phyloP scores from a whole-genome alignment of 352 stramenopile genomes.

The Pythium myriotylum region DNA sequence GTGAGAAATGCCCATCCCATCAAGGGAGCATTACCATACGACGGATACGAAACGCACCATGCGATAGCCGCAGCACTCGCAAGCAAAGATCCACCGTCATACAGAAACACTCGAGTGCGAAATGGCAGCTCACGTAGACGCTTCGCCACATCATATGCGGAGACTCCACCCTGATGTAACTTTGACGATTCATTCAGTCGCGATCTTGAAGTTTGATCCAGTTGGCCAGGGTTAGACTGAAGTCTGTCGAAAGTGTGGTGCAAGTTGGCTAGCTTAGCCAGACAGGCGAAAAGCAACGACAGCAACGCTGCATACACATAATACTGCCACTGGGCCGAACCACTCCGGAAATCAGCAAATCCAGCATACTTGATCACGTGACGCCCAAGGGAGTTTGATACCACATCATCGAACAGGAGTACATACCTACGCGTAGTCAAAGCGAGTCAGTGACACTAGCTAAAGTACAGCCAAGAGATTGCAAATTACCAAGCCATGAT shows the following conservation, averaged over 20 bases:
- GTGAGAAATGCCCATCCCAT: constrained; percentile 69
- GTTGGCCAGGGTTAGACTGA: background rate
- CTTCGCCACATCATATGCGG: constrained; percentile 21
- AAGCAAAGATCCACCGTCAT: constrained; percentile 67
- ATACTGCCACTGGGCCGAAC: constrained; percentile 54
- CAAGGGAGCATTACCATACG: constrained; percentile 68
- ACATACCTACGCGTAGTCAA: constrained; percentile 41
- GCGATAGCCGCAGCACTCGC: constrained; percentile 67
- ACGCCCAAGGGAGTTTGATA: constrained; percentile 30
- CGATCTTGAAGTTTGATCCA: constrained; percentile 1
- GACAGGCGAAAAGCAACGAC: constrained; percentile 62
- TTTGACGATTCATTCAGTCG: constrained; percentile 9
- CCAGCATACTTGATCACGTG: constrained; percentile 58
- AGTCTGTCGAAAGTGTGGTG: constrained; percentile 31
- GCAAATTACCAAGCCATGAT: constrained; percentile 62
- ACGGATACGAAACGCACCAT: constrained; percentile 85
- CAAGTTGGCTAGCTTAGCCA: constrained; percentile 71
- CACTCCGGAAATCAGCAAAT: constrained; percentile 56
- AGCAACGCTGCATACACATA: constrained; percentile 68
- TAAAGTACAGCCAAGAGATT: too few relatives aligned
- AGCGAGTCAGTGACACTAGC: background rate
- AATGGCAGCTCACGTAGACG: constrained; percentile 69
- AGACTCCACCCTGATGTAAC: background rate
- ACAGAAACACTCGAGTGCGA: constrained; percentile 60
- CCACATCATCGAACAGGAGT: constrained; percentile 50